Conservation (phyloP, 176 grass and related monocot genomes). For the Cenchrus purpureus region DNA sequence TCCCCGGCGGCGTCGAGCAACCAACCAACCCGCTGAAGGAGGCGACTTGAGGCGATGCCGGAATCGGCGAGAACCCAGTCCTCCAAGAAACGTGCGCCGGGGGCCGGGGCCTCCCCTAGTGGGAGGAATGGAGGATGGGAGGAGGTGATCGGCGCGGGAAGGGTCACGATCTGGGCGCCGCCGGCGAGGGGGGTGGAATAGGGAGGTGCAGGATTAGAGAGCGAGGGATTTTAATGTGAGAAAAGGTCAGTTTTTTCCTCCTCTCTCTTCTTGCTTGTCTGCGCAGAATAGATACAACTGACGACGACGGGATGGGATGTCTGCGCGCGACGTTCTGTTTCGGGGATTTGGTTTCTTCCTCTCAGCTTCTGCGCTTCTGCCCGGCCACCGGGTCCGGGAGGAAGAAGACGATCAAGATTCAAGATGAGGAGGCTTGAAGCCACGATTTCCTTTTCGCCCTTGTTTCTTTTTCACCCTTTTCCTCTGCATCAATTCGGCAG, state of each 20-base stretch:
- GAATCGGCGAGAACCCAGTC: background rate
- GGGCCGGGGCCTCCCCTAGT: background rate
- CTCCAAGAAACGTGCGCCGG: background rate
- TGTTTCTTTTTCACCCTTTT: no score
- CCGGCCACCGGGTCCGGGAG: no score
- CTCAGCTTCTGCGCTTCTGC: no score
- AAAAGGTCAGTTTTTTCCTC: conserved; percentile 27
- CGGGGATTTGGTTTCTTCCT: no score
- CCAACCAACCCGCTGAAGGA: background rate
- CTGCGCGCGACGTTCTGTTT: no score
- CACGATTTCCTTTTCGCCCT: no score
- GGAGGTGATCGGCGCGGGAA: conserved; percentile 17
- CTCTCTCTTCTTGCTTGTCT: background rate
- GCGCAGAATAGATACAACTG: no score
- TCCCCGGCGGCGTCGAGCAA: background rate
- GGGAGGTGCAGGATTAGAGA: background rate
- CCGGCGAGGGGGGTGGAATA: background rate
- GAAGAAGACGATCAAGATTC: no score
- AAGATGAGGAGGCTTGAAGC: no score
- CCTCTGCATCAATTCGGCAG: no score
- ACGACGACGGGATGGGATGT: no score
- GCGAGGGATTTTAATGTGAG: conserved; percentile 3
- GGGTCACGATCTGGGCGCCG: conserved; percentile 32
- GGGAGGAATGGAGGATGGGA: no score
- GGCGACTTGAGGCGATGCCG: background rate